Base-by-base conservation (phyloP, 805 yeast genomes). In the Metschnikowia rubicola region DNA sequence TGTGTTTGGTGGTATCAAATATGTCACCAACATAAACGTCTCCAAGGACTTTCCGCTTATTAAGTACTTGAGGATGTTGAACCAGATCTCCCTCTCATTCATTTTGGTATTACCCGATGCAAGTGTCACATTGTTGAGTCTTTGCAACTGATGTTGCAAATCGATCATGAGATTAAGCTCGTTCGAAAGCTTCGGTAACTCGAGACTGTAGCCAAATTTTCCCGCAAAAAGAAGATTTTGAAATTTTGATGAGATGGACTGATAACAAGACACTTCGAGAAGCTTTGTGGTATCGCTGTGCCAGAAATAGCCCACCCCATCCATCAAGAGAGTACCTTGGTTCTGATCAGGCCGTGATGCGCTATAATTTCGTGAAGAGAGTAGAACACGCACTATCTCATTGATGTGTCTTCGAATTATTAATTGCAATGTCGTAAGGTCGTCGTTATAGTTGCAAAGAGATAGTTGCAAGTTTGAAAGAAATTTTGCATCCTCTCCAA, bases 291-390 rank as follows among this genome's bases (percentile, higher is more conserved):
- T 60, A 50, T 73, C 77, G 47, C 68, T 70, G 41, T 56, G 59
- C 77, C 77, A 73, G 48, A 58, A 68, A 53, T 71, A 73, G 0
- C 77, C 77, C 13, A 70, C 65, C 2, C 76, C 76, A 35, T 70
- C 74, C 54, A 69, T 56, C 29, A 72, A 51, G 42, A 72, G 53
- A 1, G 63, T 59, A 46, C 59, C 28, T 33, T 56, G 34, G 45
- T 53, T 36, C 52, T 48, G 39, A 51, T 58, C 39, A 47, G 53
- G 32, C 53, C 47, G 35, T 37, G 51, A 42, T 39, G 59, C 46
- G 35, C 60, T 62, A 52, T 68, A 68, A 48, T 72, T 72, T 48
- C 66, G 70, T 32, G 68, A 65, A 21, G 70, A 64, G 30, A 70
- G 54, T 17, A 73, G 52, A 3, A 73, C 69, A 26, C 77, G 55